Percentiles rank a stretch among this genome's conserved stretches.
These are phyloP conservation scores for Agapanthus africanus DNA, from an alignment of 106 monocot genomes.

Conservation along the genomic window DNA sequence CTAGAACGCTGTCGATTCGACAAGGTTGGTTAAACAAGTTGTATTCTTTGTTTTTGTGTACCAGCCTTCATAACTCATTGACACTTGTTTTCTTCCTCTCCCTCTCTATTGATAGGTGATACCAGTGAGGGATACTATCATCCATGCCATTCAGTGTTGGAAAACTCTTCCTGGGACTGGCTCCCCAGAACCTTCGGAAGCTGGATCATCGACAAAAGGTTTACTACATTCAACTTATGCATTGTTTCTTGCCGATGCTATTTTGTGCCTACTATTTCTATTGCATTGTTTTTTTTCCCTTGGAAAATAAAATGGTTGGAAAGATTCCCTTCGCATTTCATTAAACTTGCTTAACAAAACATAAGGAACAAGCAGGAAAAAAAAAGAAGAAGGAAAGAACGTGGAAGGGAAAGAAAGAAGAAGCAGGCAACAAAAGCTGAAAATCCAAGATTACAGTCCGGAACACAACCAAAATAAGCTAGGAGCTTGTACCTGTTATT, in stretches of 20 bases:
- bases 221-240: background rate
- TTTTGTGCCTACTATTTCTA: background rate
- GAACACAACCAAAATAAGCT: too few species aligned
- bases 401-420: too few species aligned
- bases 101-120: conserved; percentile 57
- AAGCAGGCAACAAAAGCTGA: too few species aligned
- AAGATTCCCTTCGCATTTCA: too few species aligned
- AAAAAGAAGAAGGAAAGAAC: too few species aligned
- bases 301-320: background rate
- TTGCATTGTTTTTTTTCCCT: background rate
- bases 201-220: conserved; percentile 82
- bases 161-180: conserved; percentile 52
- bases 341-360: too few species aligned
- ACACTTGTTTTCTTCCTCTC: background rate
- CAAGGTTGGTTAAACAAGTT: conserved; percentile 42
- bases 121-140: conserved; percentile 81
- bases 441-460: too few species aligned
- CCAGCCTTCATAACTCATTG: background rate
- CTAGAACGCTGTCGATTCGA: conserved; percentile 89
- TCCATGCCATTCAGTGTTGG: conserved; percentile 81
- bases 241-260: background rate
- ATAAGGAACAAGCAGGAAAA: too few species aligned
- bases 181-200: conserved; percentile 59
- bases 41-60: background rate
- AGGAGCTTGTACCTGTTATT: too few species aligned